Base-by-base conservation (phyloP, 83 land plant genomes). In the Picea abies region DNA sequence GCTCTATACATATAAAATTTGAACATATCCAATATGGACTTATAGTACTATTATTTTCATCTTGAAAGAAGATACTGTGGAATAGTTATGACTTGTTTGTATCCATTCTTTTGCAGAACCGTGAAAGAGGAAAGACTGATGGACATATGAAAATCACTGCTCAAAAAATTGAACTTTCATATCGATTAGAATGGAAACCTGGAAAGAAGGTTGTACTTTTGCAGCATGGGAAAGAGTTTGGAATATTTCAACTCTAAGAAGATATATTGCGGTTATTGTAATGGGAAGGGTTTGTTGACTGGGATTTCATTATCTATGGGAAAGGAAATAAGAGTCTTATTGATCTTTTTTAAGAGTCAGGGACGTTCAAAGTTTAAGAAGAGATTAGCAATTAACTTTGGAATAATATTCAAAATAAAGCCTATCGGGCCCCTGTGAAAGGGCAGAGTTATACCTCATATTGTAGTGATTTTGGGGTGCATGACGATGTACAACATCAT, bases 91-190 rank as follows among this genome's bases (percentile, higher is more conserved):
- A 63, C 16, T 65, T 63, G 44, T 25, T 60, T 15, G 6, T 22
- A 19, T 47, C 32, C 77, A 15, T 76, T 37, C 60, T 63, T 17
- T 83, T 88, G 86, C 86, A 95, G 92, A 92, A 87, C n/a, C 80
- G 80, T 41, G 44, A 63, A 10, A 79, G 60, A 73, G 85, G 66
- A 26, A 66, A 20, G 49, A 73, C 82, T 66, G 90, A 95, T 58
- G 86, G 84, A 39, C 44, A 25, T 39, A 49, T 83, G 41, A 88
- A 83, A 32, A 58, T 81, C 3, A 73, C 87, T 79, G 66, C 86
- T 78, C 90, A 91, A 49, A 91, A 87, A 80, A 79, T 96, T 63
- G 99, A 96, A 82, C 90, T 96, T 5, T 91, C 95, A 60, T 96
- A 93, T 76, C 91, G 87, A 82, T 82, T 94, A 19, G 87, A 91